Evolutionary conservation across 495 filamentous ascomycete genomes (phyloP), one percentile per base, ranked within the genome.

Genomic region (Penicillium pancosmium): DNA sequence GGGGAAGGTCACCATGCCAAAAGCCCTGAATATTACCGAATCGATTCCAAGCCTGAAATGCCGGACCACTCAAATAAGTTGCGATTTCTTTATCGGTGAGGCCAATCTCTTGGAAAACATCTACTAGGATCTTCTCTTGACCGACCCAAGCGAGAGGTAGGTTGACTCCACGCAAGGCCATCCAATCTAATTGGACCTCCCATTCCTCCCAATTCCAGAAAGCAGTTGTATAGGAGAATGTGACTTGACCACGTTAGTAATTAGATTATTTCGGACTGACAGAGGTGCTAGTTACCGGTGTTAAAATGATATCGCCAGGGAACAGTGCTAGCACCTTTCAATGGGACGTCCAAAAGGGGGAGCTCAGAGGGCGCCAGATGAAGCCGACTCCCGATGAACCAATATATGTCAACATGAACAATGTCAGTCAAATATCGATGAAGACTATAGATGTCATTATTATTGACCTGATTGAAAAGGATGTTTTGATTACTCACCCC

Each of bases 191-290:
- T 44, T 84, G 71, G 0, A 74, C 64, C 59, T 83, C 79, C 82
- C 82, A 84, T 23, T 84, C 78, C 13, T 78, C 67, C 80, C 79
- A 84, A 44, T 71, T 63, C 80, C 80, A 84, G 62, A 82, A 84
- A 1, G 81, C 73, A 15, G 71, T 61, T 6, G 82, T 83, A 53
- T 84, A 84, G 27, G 79, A 82, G 62, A 81, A 82, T 0, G 80
- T 84, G 4, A 84, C 81, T 79, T 19, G 11, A 4, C 40, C 49
- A 34, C 23, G 52, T 65, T 1, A 38, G 36, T 9, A n/a, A 38
- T 12, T 13, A 13, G 15, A 1, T n/a, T 12, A 38, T 38, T n/a
- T 1, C 11, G 15, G 11, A 38, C 1, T 31, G 36, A 2, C 16
- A 5, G 16, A 44, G 11, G 9, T 15, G 8, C 3, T 10, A 21